phyloP scores from a whole-genome alignment of 2,329 filamentous ascomycete genomes.

The Sodiomyces alkalinus region DNA sequence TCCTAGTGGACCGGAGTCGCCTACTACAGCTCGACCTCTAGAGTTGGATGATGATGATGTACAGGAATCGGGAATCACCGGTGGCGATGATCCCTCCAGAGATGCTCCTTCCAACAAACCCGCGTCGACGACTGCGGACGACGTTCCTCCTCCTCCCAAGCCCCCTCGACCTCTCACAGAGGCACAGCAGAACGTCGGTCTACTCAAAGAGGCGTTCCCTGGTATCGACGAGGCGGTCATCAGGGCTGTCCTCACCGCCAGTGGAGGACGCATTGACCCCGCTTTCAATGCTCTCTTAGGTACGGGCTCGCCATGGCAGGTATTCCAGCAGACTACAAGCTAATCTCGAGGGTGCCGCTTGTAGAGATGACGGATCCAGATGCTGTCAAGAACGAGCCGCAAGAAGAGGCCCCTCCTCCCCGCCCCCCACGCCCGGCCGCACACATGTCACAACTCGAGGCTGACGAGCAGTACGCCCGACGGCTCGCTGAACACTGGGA shows the following conservation, averaged over 20 bases:
- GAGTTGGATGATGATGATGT: conserved; percentile 58
- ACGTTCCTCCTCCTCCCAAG: conserved; percentile 51
- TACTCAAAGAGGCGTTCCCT: conserved; percentile 88
- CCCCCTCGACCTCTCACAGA: conserved; percentile 73
- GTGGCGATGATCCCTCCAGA: conserved; percentile 21
- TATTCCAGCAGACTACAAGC: neutral
- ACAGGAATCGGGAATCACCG: conserved; percentile 40
- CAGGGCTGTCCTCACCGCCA: conserved; percentile 77
- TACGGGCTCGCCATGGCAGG: conserved; percentile 20
- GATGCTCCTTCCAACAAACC: conserved; percentile 11
- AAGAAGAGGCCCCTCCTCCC: conserved; percentile 50
- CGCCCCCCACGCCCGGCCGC: conserved; percentile 57
- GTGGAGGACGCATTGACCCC: conserved; percentile 74
- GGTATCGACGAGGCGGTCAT: conserved; percentile 65
- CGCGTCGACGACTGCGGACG: conserved; percentile 18
- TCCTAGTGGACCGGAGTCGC: conserved; percentile 41
- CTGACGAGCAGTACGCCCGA: conserved; percentile 82
- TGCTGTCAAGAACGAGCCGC: conserved; percentile 38
- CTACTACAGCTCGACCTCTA: conserved; percentile 48
- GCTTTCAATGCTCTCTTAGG: conserved; percentile 90
- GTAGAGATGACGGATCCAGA: conserved; percentile 68
- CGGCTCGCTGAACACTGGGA: conserved; percentile 88
- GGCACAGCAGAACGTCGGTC: conserved; percentile 71
- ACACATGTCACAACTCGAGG: conserved; percentile 67
- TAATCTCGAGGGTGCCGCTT: conserved; percentile 6